Evolutionary conservation across 192 early-diverging fungal genomes (phyloP).

Genomic region (Umbelopsis ramanniana): DNA sequence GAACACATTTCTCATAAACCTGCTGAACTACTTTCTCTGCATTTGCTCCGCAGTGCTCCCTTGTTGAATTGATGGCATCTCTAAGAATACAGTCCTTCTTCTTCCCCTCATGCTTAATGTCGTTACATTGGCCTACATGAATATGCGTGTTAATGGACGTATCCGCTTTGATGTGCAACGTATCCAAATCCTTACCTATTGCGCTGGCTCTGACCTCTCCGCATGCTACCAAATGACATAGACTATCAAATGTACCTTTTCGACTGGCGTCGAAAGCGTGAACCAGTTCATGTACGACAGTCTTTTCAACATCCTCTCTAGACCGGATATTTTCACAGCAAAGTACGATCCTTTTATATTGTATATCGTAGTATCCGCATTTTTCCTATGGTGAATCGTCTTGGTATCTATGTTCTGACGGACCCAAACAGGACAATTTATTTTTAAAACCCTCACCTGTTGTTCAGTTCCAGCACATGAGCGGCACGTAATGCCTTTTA

Average conservation of each 20-base stretch:
- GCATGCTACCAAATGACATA: slow-evolving; percentile 40
- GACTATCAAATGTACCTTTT: slow-evolving; percentile 35
- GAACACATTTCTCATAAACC: slow-evolving; percentile 39
- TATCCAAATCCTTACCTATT: slow-evolving; percentile 23
- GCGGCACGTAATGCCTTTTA: slow-evolving; percentile 38
- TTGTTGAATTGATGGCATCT: slow-evolving; percentile 40
- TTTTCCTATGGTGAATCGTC: slow-evolving; percentile 11
- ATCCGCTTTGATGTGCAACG: neutral
- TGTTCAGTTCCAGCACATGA: slow-evolving; percentile 38
- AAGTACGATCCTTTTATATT: slow-evolving; percentile 43
- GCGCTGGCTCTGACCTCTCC: slow-evolving; percentile 40
- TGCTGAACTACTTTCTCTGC: slow-evolving; percentile 31
- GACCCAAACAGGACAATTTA: neutral
- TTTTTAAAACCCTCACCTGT: slow-evolving; percentile 13
- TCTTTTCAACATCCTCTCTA: slow-evolving; percentile 34
- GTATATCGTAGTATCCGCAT: slow-evolving; percentile 41
- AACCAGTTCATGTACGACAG: slow-evolving; percentile 41
- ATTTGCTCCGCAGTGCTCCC: slow-evolving; percentile 28
- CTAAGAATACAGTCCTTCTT: slow-evolving; percentile 30
- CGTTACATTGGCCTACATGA: slow-evolving; percentile 33
- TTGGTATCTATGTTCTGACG: neutral
- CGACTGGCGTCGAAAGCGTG: slow-evolving; percentile 43
- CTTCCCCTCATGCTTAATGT: slow-evolving; percentile 25
- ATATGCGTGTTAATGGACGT: neutral
- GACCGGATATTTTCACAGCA: slow-evolving; percentile 42